Evolutionary conservation across 768 basidiomycete species (phyloP).

Genomic region (Tricholoma sp.): DNA sequence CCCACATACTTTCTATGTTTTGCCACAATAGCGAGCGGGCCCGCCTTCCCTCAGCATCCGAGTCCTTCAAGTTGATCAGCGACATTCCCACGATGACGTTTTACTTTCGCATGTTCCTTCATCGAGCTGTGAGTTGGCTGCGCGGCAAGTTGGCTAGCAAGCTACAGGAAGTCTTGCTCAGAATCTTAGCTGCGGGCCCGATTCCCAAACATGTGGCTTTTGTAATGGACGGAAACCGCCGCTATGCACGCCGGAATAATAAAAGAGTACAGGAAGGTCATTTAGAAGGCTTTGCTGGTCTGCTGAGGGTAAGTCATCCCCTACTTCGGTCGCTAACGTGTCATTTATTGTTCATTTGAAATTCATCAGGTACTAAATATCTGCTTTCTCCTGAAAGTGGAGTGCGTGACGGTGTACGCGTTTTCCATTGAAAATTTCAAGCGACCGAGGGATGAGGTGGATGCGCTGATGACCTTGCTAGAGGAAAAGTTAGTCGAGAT

Average conservation of each 20-base stretch:
- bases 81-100: conserved; percentile 13
- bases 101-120: conserved; percentile 4
- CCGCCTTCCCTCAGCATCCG: too few relatives aligned
- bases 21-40: too few relatives aligned
- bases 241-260: conserved; percentile 73
- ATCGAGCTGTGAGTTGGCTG: conserved; percentile 14
- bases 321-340: conserved; percentile 1
- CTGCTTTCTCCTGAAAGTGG: conserved; percentile 74
- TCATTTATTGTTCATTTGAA: conserved; percentile 7
- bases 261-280: conserved; percentile 77
- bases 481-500: conserved; percentile 74
- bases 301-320: conserved; percentile 61
- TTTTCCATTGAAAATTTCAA: conserved; percentile 98
- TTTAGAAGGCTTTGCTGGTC: conserved; percentile 72
- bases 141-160: conserved; percentile 9
- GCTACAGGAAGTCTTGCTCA: conserved; percentile 6
- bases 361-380: conserved; percentile 70
- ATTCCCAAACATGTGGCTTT: conserved; percentile 89
- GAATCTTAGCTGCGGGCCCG: conserved; percentile 73
- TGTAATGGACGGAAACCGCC: conserved; percentile 95
- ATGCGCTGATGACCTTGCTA: conserved; percentile 81
- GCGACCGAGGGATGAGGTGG: conserved; percentile 79
- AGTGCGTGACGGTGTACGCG: conserved; percentile 91
- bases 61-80: too few relatives aligned
- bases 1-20: too few relatives aligned